Conservation (phyloP, 495 filamentous ascomycete genomes). For the Aspergillus campestris region DNA sequence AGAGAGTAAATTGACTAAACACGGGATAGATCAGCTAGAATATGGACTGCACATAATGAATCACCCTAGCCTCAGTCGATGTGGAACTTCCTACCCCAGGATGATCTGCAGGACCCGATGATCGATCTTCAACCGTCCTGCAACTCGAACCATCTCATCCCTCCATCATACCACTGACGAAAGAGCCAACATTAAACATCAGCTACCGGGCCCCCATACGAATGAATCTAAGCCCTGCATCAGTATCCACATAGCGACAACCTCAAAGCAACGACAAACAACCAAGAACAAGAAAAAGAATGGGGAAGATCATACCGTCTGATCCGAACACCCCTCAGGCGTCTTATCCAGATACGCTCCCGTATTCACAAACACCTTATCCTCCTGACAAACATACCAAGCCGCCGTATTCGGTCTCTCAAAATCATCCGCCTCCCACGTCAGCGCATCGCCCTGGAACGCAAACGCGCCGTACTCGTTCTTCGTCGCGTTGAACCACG, state of each 20-base stretch:
- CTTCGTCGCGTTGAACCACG: conserved; percentile 7
- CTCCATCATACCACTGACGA: too few relatives aligned
- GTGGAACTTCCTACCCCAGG: too few relatives aligned
- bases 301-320: conserved; percentile 3
- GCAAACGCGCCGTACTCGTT: conserved; percentile 5
- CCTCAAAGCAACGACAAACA: neutral
- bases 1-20: too few relatives aligned
- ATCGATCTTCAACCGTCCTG: too few relatives aligned
- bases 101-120: too few relatives aligned
- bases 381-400: conserved; percentile 6
- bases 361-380: conserved; percentile 6
- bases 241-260: neutral
- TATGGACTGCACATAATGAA: too few relatives aligned
- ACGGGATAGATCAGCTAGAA: too few relatives aligned
- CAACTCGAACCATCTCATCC: too few relatives aligned
- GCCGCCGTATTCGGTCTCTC: conserved; percentile 6
- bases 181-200: neutral
- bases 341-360: conserved; percentile 5
- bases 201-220: neutral
- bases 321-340: conserved; percentile 7
- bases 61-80: too few relatives aligned
- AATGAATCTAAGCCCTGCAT: neutral
- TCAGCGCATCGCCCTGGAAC: conserved; percentile 8
- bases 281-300: neutral
- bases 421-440: conserved; percentile 7